A percentile compares a stretch with the other conserved stretches of the same genome.
phyloP scores from a whole-genome alignment of 2,329 filamentous ascomycete genomes.

The Purpureocillium lavendulum region DNA sequence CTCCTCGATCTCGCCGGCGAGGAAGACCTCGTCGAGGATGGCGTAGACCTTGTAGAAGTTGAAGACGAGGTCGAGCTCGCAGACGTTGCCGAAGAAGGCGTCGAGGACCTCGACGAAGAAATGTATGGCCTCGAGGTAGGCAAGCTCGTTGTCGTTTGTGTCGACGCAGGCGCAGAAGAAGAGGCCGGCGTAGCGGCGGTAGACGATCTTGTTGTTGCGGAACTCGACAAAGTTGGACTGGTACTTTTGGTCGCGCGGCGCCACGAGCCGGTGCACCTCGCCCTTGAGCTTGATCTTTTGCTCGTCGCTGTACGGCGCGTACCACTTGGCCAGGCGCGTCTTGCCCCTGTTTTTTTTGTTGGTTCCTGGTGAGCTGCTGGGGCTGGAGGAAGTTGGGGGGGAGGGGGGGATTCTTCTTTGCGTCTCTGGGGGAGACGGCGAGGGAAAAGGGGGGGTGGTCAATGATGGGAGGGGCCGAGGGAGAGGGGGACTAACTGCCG shows the following conservation, averaged over 20 bases:
- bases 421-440: no score
- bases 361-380: constrained; percentile 6
- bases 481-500: no score
- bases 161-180: constrained; percentile 99
- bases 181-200: constrained; percentile 91
- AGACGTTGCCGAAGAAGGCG: constrained; percentile 98
- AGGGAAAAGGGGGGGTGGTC: not conserved
- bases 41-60: constrained; percentile 89
- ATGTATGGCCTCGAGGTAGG: constrained; percentile 94
- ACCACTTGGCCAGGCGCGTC: constrained; percentile 97
- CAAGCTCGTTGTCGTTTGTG: constrained; percentile 96
- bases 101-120: constrained; percentile 99
- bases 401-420: no score
- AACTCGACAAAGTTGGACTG: constrained; percentile 99
- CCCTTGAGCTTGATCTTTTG: constrained; percentile 99
- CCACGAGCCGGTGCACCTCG: constrained; percentile 96
- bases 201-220: constrained; percentile 92
- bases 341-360: constrained; percentile 63
- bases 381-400: no score
- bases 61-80: constrained; percentile 87
- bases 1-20: constrained; percentile 97
- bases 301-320: constrained; percentile 95
- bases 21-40: constrained; percentile 95
- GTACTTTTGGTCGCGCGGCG: constrained; percentile 96
- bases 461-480: no score